Conservation (phyloP, 495 filamentous ascomycete genomes). For the Penicillium verhagenii region DNA sequence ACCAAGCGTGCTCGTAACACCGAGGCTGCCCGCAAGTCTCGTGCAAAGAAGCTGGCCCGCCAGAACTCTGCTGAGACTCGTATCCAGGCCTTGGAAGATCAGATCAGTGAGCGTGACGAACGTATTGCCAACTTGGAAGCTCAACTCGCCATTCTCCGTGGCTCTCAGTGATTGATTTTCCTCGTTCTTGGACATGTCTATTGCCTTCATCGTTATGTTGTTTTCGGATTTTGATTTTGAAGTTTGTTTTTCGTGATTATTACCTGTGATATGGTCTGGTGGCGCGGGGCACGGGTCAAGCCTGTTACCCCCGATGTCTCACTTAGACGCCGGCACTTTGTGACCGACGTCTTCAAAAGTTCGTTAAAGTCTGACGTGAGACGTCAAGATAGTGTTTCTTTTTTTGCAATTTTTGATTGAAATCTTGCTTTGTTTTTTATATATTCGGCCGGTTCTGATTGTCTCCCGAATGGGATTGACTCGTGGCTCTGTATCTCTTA, state of each 20-base stretch:
- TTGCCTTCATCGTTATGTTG: slow-evolving; percentile 13
- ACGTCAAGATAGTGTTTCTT: slow-evolving; percentile 20
- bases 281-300: slow-evolving; percentile 35
- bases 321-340: slow-evolving; percentile 22
- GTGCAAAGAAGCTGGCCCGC: slow-evolving; percentile 73
- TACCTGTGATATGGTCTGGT: slow-evolving; percentile 22
- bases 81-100: slow-evolving; percentile 51
- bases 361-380: slow-evolving; percentile 15
- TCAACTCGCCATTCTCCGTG: slow-evolving; percentile 22
- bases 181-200: slow-evolving; percentile 10
- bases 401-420: slow-evolving; percentile 12
- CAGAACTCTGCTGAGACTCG: slow-evolving; percentile 59
- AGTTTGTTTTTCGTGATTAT: slow-evolving; percentile 12
- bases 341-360: slow-evolving; percentile 24
- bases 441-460: slow-evolving; percentile 51
- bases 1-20: slow-evolving; percentile 96
- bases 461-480: slow-evolving; percentile 56
- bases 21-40: slow-evolving; percentile 90
- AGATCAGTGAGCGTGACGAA: slow-evolving; percentile 56
- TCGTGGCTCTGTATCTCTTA: slow-evolving; percentile 46
- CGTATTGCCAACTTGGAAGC: slow-evolving; percentile 52
- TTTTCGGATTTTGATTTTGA: slow-evolving; percentile 8
- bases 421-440: slow-evolving; percentile 8
- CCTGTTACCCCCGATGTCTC: slow-evolving; percentile 26
- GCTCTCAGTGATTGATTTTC: slow-evolving; percentile 6